Percentiles rank a stretch among this genome's conserved stretches.
Conservation (phyloP, 495 filamentous ascomycete species). For the Massariosphaeria phaeospora region DNA sequence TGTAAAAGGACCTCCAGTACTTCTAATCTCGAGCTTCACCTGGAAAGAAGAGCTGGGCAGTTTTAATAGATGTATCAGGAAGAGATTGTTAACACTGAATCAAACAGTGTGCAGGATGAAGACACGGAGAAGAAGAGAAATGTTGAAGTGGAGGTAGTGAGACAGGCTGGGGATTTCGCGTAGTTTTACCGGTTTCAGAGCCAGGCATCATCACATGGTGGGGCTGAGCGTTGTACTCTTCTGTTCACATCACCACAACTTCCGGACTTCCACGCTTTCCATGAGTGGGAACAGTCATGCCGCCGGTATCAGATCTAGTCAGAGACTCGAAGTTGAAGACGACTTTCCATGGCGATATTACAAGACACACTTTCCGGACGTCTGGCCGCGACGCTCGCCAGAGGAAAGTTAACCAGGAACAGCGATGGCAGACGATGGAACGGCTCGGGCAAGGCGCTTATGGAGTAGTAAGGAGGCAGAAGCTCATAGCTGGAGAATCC, state of each 20-base stretch:
- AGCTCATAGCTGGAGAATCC: not conserved
- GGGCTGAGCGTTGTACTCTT: not conserved
- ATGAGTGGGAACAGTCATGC: not conserved
- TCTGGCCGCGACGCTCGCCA: conserved; percentile 11
- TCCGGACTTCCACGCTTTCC: not conserved
- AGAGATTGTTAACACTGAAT: too few species aligned
- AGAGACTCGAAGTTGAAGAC: conserved; percentile 35
- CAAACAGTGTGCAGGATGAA: too few species aligned
- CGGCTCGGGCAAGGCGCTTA: conserved; percentile 19
- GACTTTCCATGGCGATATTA: conserved; percentile 28
- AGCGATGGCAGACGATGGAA: conserved; percentile 13
- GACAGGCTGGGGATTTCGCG: not conserved
- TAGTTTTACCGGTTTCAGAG: not conserved
- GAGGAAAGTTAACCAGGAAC: conserved; percentile 8
- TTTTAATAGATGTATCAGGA: not conserved
- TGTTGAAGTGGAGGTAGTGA: not conserved
- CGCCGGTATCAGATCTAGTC: conserved; percentile 33
- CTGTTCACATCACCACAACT: not conserved
- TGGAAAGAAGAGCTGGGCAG: not conserved
- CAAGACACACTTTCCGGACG: conserved; percentile 29
- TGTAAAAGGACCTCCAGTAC: not conserved
- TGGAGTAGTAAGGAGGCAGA: conserved; percentile 26
- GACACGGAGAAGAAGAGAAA: too few species aligned
- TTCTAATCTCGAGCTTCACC: not conserved
- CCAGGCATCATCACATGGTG: not conserved